Base-by-base conservation (phyloP, 192 early-diverging fungal species). In the Coemansia furcata region DNA sequence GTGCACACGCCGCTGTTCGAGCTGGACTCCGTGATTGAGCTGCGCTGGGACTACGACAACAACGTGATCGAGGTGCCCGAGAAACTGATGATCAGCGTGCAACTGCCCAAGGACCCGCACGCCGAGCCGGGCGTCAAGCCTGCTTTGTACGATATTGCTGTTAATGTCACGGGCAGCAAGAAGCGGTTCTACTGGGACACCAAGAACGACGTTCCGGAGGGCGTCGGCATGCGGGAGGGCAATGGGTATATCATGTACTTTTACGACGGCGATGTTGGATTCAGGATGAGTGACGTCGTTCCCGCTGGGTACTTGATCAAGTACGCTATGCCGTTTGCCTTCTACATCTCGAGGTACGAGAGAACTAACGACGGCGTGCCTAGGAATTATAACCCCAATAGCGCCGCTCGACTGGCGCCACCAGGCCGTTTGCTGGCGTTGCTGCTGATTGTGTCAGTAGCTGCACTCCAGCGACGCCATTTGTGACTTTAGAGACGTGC, bases 41-140 rank as follows among this genome's bases (percentile, higher is more conserved):
- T 83, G 64, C 58, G 69, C 39, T 83, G 81, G 81, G 81, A 83
- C 64, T 83, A 78, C 60, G 81, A 83, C 60, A 76, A 78, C 65
- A 83, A 83, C 36, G 76, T 83, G 6, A 68, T 78, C 37, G 77
- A 78, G 21, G 77, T 83, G 1, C 81, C 81, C 3, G 76, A 78
- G 42, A 74, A 76, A 47, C 81, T 83, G 43, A 83, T 78, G 81
- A 74, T 83, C 69, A 75, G 73, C 52, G 81, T 83, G 26, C 76
- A 83, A 55, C 30, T 83, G 60, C 81, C 81, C 38, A 72, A 75
- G 49, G 81, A 83, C 39, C 80, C 74, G 32, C 80, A 82, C 36
- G 72, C 60, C 8, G 69, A 74, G 5, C 65, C 71, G 7, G 69
- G 69, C 19, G 30, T 61, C 49, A 82, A 82, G 68, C 74, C 80